phyloP scores from a whole-genome alignment of 2,329 filamentous ascomycete genomes.

The Septoria linicola region DNA sequence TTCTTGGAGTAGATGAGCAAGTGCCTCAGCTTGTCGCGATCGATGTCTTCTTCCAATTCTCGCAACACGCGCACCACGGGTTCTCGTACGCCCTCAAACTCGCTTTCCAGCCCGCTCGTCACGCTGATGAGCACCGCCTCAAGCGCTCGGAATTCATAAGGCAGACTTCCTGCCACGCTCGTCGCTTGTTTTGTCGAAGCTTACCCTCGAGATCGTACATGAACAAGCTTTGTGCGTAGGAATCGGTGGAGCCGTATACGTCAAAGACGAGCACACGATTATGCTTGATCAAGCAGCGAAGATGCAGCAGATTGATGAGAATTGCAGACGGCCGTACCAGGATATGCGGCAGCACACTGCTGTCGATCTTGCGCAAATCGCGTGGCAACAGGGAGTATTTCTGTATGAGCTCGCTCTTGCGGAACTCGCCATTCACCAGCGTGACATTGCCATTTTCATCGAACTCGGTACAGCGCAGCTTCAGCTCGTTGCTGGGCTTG shows the following conservation, averaged over 20 bases:
- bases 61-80: constrained; percentile 85
- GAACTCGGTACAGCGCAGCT: constrained; percentile 90
- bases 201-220: constrained; percentile 97
- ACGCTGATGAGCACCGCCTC: constrained; percentile 94
- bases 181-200: constrained; percentile 72
- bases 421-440: constrained; percentile 90
- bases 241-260: constrained; percentile 89
- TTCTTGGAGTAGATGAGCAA: constrained; percentile 93
- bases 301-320: constrained; percentile 91
- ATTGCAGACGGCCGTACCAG: constrained; percentile 91
- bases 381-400: constrained; percentile 94
- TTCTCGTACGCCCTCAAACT: constrained; percentile 90
- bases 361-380: constrained; percentile 96
- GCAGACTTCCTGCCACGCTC: constrained; percentile 58
- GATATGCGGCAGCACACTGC: constrained; percentile 90
- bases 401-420: constrained; percentile 94
- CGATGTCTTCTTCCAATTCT: constrained; percentile 94
- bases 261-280: constrained; percentile 95
- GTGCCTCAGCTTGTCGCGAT: constrained; percentile 86
- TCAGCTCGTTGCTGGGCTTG: constrained; percentile 79
- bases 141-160: constrained; percentile 93
- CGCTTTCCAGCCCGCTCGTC: constrained; percentile 84
- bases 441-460: constrained; percentile 90
- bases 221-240: constrained; percentile 92
- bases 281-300: constrained; percentile 91